A percentile compares a stretch with the other conserved stretches of the same genome.
phyloP scores from a whole-genome alignment of 768 basidiomycete species.

The Lentinula raphanica region DNA sequence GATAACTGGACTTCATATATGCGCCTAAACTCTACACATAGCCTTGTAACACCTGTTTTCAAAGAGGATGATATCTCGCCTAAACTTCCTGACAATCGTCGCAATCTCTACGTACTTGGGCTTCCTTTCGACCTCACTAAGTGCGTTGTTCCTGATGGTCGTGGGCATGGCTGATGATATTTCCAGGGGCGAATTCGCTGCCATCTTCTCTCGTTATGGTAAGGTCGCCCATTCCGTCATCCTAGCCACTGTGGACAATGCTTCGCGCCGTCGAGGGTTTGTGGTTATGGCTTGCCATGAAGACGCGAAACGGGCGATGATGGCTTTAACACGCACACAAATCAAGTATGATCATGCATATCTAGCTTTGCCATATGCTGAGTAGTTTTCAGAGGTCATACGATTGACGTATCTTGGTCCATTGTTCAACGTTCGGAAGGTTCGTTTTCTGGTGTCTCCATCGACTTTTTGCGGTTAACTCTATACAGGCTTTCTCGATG shows the following conservation, averaged over 20 bases:
- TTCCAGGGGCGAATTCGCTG: conserved; percentile 49
- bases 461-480: neutral
- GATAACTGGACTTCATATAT: conserved; percentile 16
- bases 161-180: neutral
- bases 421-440: conserved; percentile 85
- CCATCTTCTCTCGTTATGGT: conserved; percentile 60
- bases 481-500: conserved; percentile 69
- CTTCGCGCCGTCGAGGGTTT: conserved; percentile 79
- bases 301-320: conserved; percentile 69
- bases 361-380: neutral
- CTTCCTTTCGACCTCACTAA: conserved; percentile 78
- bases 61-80: conserved; percentile 14
- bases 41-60: conserved; percentile 33
- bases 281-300: conserved; percentile 73
- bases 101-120: conserved; percentile 83
- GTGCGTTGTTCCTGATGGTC: conserved; percentile 31
- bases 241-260: conserved; percentile 77
- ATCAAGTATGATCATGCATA: conserved; percentile 46
- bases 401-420: conserved; percentile 81
- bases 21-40: conserved; percentile 16
- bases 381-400: conserved; percentile 49
- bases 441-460: conserved; percentile 18
- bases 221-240: conserved; percentile 74
- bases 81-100: conserved; percentile 45
- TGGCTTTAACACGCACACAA: conserved; percentile 58